Evolutionary conservation across 257 asterid genomes (phyloP), one percentile per base, ranked within the genome.

Genomic region (Thymus quinquecostatus): DNA sequence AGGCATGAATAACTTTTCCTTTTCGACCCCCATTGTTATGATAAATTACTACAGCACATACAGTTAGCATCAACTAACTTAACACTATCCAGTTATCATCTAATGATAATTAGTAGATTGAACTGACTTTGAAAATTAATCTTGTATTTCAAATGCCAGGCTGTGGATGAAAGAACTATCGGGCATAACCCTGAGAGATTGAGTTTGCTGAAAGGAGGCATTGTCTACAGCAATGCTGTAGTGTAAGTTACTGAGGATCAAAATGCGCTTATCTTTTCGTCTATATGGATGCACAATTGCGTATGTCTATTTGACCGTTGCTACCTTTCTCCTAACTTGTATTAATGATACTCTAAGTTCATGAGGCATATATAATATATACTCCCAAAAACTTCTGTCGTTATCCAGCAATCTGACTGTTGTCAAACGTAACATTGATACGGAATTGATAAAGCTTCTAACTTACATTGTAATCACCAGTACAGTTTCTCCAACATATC

Each of bases 111-210:
- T 36, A 65, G 21, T 36, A 21, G 21, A 40, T 36, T 68, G 34
- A 43, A 41, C 57, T 50, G 32, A 68, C 44, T 38, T 21, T 68
- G 51, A 8, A 58, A 13, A 10, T 58, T 32, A 14, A 64, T 72
- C 49, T 68, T 73, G 64, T 73, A 66, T 71, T 63, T 74, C 62
- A 13, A 71, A 73, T 79, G 72, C 70, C 91, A 92, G 98, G 98
- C 92, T 48, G 43, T 92, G 71, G 98, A 92, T 82, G 96, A 89
- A 72, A 85, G 96, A 68, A 89, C 98, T 60, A 78, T 92, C 51
- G 98, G 96, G 70, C 98, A 92, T 73, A 92, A 92, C 75, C 98
- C 98, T 61, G 96, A 92, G 93, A 86, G 98, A 73, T 76, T 92
- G 73, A 92, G 98, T 84, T 82, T 92, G 75, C 81, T 92, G 76